phyloP scores from a whole-genome alignment of 2,329 filamentous ascomycete species.

The Rhinocladiella similis region DNA sequence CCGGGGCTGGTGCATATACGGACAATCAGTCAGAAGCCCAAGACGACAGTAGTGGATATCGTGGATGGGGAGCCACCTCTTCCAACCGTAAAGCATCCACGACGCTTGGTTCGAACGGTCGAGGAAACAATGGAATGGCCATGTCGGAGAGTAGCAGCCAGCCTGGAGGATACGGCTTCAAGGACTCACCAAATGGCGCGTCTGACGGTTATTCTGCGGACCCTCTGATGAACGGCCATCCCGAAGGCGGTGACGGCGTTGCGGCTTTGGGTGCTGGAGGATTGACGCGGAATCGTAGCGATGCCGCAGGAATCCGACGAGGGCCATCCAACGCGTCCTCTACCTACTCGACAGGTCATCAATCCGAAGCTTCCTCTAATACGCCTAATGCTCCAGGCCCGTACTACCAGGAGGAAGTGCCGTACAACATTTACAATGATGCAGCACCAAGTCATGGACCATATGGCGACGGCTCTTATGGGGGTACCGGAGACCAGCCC shows the following conservation, averaged over 20 bases:
- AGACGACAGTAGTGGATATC: constrained; percentile 80
- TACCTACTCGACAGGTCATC: constrained; percentile 70
- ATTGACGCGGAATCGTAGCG: constrained; percentile 30
- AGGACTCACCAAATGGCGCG: constrained; percentile 63
- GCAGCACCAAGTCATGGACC: constrained; percentile 47
- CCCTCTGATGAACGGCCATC: constrained; percentile 46
- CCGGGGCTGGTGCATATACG: constrained; percentile 47
- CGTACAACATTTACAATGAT: constrained; percentile 53
- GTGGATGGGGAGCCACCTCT: constrained; percentile 85
- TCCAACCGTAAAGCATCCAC: constrained; percentile 84
- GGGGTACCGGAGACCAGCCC: constrained; percentile 59
- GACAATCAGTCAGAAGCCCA: constrained; percentile 71
- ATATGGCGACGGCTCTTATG: constrained; percentile 57
- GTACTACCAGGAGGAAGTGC: constrained; percentile 56
- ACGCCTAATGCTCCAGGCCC: constrained; percentile 46
- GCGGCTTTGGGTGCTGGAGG: constrained; percentile 62
- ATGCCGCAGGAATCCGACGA: constrained; percentile 71
- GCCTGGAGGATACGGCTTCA: constrained; percentile 51
- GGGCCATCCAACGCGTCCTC: constrained; percentile 96
- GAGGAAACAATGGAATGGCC: constrained; percentile 53
- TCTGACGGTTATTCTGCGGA: constrained; percentile 73
- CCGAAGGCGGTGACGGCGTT: constrained; percentile 34
- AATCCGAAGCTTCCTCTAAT: constrained; percentile 64
- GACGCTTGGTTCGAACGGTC: constrained; percentile 73
- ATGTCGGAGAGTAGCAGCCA: constrained; percentile 70